These are phyloP conservation scores for Apophysomyces ossiformis DNA, from an alignment of 371 early-diverging fungal species.

Conservation along the genomic window DNA sequence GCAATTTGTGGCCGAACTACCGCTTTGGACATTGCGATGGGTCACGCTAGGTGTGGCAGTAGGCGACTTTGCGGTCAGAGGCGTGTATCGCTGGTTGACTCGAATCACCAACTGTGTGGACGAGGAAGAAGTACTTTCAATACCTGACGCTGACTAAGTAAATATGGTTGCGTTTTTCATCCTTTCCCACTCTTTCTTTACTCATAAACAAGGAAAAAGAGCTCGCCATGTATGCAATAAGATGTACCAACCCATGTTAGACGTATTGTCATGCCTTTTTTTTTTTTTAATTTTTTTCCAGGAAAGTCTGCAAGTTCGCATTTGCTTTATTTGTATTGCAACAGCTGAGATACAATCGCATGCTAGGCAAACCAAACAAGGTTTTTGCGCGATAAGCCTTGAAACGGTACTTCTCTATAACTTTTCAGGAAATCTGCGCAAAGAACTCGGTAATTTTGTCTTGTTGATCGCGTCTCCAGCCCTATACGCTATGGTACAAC, in stretches of 20 bases:
- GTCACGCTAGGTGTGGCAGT: constrained; percentile 65
- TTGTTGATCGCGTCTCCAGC: too few relatives aligned
- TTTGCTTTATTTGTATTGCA: too few relatives aligned
- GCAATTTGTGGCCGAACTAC: constrained; percentile 62
- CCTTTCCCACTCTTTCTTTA: not conserved
- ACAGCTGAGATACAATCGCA: too few relatives aligned
- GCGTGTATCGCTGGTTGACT: constrained; percentile 40
- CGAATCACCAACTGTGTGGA: constrained; percentile 36
- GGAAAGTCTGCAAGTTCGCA: not conserved
- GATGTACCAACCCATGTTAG: constrained; percentile 2
- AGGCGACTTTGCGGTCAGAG: constrained; percentile 46
- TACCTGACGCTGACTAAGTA: constrained; percentile 9
- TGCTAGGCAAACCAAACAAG: too few relatives aligned
- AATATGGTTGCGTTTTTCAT: not conserved
- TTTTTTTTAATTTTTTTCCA: not conserved
- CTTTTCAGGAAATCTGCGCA: too few relatives aligned
- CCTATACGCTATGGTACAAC: too few relatives aligned
- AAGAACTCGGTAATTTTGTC: too few relatives aligned
- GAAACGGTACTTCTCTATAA: too few relatives aligned
- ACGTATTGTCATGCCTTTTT: not conserved
- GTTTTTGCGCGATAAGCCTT: too few relatives aligned
- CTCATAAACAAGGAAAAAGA: not conserved
- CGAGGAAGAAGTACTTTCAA: constrained; percentile 46
- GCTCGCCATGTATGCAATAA: not conserved
- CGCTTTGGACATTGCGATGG: constrained; percentile 65